Evolutionary conservation across 345 rosid species (phyloP), one percentile per base, ranked within the genome.

Genomic region (Aegle marmelos): DNA sequence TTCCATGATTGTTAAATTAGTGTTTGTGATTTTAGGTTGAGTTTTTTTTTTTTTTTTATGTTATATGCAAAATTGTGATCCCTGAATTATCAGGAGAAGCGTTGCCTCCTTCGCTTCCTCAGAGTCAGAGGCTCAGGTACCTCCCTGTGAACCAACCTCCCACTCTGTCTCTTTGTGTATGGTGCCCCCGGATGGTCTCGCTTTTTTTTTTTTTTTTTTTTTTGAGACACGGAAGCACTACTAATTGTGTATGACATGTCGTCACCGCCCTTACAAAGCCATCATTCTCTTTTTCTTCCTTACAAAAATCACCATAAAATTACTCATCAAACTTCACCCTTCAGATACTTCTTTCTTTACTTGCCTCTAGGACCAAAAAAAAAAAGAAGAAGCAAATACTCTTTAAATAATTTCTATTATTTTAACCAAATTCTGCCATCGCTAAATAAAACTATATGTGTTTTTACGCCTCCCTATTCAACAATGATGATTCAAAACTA

Each of bases 1-100:
- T 68, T 94, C 95, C 99, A 96, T 96, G 59, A 73, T 82, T 80
- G n/a, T 63, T 17, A 25, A 24, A 24, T 61, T 60, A 62, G 71
- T 57, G 41, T 80, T 31, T 66, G 67, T 68, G 78, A 10, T 7
- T 70, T 65, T n/a, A 67, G 25, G 25, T 73, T 39, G 13, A 45
- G 56, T 3, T 69, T 33, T 21, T 34, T 24, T 34, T 1, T 59
- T 3, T 69, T 33, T 21, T 34, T 24, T 34, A 2, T 59, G 3
- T 74, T 28, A 10, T 6, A 73, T 19, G 28, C 68, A 1, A 73
- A 73, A 59, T 14, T 11, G 11, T 63, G 31, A 62, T n/a, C 58
- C 60, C 69, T 62, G n/a, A 8, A 27, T 74, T 74, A 22, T n/a
- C 36, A 41, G 14, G 6, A 62, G 28, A 74, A 73, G 3, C 69